Conservation (phyloP, 2,329 filamentous ascomycete genomes). For the Teratosphaeria gauchensis region DNA sequence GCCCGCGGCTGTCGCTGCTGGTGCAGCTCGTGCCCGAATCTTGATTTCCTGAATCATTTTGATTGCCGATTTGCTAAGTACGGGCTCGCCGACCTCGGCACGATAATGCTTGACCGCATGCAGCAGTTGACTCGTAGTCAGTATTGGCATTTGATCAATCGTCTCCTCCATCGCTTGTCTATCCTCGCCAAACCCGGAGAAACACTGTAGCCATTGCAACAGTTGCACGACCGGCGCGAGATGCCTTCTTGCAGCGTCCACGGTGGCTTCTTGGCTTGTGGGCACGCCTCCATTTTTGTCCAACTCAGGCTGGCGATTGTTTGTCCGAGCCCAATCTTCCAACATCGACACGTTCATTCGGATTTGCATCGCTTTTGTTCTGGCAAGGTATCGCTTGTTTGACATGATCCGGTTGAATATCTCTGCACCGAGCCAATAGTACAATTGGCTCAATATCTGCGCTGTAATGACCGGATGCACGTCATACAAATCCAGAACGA, state of each 20-base stretch:
- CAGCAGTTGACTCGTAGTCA: slow-evolving; percentile 80
- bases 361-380: slow-evolving; percentile 99
- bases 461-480: slow-evolving; percentile 93
- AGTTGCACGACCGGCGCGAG: slow-evolving; percentile 86
- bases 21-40: slow-evolving; percentile 36
- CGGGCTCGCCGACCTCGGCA: slow-evolving; percentile 89
- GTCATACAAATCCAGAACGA: slow-evolving; percentile 96
- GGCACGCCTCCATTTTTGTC: slow-evolving; percentile 86
- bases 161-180: slow-evolving; percentile 81
- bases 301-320: slow-evolving; percentile 90
- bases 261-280: slow-evolving; percentile 73
- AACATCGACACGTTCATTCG: slow-evolving; percentile 95
- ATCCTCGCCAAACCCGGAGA: slow-evolving; percentile 87
- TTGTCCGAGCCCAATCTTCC: slow-evolving; percentile 90
- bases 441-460: slow-evolving; percentile 81
- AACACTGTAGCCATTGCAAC: slow-evolving; percentile 94
- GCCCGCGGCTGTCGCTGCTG: slow-evolving; percentile 5
- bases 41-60: slow-evolving; percentile 78
- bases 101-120: slow-evolving; percentile 90
- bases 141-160: slow-evolving; percentile 72
- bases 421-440: slow-evolving; percentile 95
- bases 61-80: slow-evolving; percentile 74
- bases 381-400: slow-evolving; percentile 83
- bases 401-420: slow-evolving; percentile 98
- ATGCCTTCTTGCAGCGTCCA: slow-evolving; percentile 75